Evolutionary conservation across 345 rosid species (phyloP).

Genomic region (Citrus cavaleriei): DNA sequence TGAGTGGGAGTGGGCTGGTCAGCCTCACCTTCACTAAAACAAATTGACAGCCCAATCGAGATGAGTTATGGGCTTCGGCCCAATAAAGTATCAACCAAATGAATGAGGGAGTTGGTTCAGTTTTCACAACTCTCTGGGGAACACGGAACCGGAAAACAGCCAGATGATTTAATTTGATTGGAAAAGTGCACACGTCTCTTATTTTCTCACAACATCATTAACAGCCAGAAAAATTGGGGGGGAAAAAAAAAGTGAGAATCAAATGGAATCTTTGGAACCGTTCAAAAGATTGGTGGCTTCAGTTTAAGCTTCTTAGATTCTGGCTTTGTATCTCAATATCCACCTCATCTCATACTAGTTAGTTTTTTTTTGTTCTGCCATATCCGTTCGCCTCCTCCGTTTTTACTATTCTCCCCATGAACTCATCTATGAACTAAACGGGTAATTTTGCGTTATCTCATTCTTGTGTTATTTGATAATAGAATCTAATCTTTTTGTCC

Average conservation of each 20-base stretch:
- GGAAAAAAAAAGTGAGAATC: too few relatives aligned
- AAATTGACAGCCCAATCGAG: background rate
- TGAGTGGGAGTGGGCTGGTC: too few relatives aligned
- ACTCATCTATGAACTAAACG: background rate
- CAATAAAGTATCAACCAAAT: background rate
- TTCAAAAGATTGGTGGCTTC: constrained; percentile 61
- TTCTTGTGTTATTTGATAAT: background rate
- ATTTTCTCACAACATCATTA: background rate
- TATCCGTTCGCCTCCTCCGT: background rate
- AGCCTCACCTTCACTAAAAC: too few relatives aligned
- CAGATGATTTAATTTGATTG: background rate
- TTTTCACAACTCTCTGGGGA: too few relatives aligned
- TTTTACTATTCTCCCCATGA: background rate
- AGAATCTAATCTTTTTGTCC: background rate
- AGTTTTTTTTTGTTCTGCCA: background rate
- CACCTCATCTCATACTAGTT: background rate
- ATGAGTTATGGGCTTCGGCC: background rate
- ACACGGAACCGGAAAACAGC: background rate
- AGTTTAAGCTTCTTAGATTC: constrained; percentile 17
- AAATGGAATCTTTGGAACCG: constrained; percentile 39
- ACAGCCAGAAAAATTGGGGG: constrained; percentile 8
- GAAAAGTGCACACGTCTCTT: constrained; percentile 12
- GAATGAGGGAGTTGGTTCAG: background rate
- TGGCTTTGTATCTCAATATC: constrained; percentile 7
- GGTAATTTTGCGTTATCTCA: background rate